Evolutionary conservation across 2,329 filamentous ascomycete species (phyloP), one percentile per base, ranked within the genome.

Genomic region (Coleophoma cylindrospora): DNA sequence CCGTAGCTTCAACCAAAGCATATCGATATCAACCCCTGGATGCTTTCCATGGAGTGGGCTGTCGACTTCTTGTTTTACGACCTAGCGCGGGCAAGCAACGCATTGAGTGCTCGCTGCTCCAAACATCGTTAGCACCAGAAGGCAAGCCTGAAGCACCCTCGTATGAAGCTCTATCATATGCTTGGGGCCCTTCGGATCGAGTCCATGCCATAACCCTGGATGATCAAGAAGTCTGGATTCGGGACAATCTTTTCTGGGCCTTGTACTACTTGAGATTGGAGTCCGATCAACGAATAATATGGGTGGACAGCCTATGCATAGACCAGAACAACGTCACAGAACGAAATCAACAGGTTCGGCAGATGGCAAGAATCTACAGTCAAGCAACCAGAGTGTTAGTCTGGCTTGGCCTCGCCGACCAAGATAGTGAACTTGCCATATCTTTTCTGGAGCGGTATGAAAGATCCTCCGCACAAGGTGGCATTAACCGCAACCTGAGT

Each of bases 281-380:
- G 17, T 21, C 15, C n/a, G 19, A 15, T 14, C 17, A 13, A 36
- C 32, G 34, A n/a, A 8, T 19, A 34, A n/a, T 55, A 12, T 59
- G 54, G 55, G 54, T 54, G 19, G 57, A 59, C 47, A 53, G 52
- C n/a, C 46, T 60, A 19, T 59, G 57, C 46, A 59, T 60, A 34
- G 57, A 61, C 41, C 58, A 61, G 41, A 27, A 17, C 4, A 51
- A 59, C 21, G 50, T 47, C 22, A 45, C 44, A 2, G 59, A 61
- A 48, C 50, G 54, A 36, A 54, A 53, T 40, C 41, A 51, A 8
- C 56, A 59, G 47, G 58, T 60, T 15, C 46, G 43, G 12, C 53
- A 57, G 40, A 61, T 61, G 58, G 51, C 54, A 22, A 45, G 43
- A 5, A 50, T 61, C 19, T 61, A 56, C 47, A 46, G 40, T 7